Percentiles rank a stretch among this genome's conserved stretches.
Evolutionary conservation across 345 rosid genomes (phyloP).

Genomic region (Eucalyptus erythrocorys): DNA sequence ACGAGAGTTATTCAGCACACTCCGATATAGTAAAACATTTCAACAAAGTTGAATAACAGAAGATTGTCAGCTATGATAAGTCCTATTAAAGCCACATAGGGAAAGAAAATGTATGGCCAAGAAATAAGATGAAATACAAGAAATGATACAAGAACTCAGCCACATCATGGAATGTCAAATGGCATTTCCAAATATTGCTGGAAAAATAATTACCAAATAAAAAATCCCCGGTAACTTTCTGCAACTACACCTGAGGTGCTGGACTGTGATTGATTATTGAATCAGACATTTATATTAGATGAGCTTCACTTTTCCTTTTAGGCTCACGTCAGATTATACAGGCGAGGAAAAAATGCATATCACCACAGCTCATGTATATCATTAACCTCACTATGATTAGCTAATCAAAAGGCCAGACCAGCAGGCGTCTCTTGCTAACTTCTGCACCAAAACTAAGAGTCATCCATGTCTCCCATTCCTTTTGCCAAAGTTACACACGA

Average conservation of each 20-base stretch:
- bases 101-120: background rate
- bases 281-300: background rate
- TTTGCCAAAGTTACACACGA: background rate
- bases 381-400: background rate
- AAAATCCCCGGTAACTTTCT: background rate
- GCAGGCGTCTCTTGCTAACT: background rate
- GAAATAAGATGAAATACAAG: background rate
- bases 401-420: background rate
- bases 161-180: background rate
- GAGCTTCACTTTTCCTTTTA: background rate
- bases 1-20: background rate
- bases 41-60: background rate
- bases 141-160: background rate
- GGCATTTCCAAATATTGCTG: background rate
- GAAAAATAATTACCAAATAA: background rate
- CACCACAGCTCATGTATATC: background rate
- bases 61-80: background rate
- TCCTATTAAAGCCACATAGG: background rate
- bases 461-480: background rate
- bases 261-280: background rate
- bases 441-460: background rate
- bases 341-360: background rate
- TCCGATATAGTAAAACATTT: background rate
- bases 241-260: background rate
- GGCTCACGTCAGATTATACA: background rate